Base-by-base conservation (phyloP, 129 eudicot genomes). In the Flaveria bidentis region DNA sequence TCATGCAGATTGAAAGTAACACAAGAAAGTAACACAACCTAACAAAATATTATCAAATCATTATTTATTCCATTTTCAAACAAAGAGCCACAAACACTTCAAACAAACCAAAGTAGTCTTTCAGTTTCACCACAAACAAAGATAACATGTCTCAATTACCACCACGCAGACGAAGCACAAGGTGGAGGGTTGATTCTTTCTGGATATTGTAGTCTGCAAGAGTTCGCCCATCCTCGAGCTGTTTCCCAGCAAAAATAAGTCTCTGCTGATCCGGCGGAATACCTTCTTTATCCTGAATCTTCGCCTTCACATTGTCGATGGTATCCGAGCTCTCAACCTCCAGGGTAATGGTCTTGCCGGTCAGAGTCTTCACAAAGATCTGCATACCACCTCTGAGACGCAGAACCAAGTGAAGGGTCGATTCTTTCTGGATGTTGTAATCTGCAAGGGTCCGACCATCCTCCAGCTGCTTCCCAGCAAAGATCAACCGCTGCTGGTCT, bases 361-460 rank as follows among this genome's bases (percentile, higher is more conserved):
- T 49, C 16, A 49, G 53, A 2, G 53, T 49, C 53, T 49, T 49
- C 16, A 49, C 53, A 13, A 49, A 49, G 53, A 49, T 49, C n/a
- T 49, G 53, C 53, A 47, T 74, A n/a, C 79, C 79, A 46, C 79
- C 79, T 45, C 79, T 58, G 2, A 76, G 73, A 12, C 80, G 80
- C 22, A 53, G 71, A 1, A 73, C 68, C 6, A 72, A n/a, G 17
- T 72, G 67, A 1, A 71, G 60, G 45, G 47, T 71, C 1, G 75
- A 71, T n/a, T 71, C 60, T 41, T 71, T 50, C 44, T 47, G 44
- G 16, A 71, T 26, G 42, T 71, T 71, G 23, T 71, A 71, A 11
- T 71, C 62, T 0, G 63, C 75, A 15, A 71, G 75, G 7, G 75
- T 71, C 6, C 75, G 45, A 10, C 73, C 55, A 5, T 68, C 73